phyloP scores from a whole-genome alignment of 169 alveolate species.

The Cryptosporidium viatorum region DNA sequence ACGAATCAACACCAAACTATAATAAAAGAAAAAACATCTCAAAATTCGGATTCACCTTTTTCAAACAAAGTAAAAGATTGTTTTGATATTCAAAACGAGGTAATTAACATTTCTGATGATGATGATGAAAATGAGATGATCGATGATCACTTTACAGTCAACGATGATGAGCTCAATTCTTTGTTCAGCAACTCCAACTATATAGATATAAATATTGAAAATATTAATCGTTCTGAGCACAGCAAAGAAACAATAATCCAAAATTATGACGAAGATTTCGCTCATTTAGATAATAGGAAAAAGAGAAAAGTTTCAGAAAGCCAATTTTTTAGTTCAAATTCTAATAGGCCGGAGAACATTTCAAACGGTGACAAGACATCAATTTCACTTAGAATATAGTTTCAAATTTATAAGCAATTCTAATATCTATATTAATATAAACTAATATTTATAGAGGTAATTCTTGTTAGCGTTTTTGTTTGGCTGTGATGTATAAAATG shows the following conservation, averaged over 20 bases:
- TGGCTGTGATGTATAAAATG: conserved; percentile 27
- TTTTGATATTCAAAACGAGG: background rate
- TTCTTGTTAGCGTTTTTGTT: conserved; percentile 12
- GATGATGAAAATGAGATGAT: conserved; percentile 34
- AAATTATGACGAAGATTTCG: background rate
- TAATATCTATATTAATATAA: conserved; percentile 2
- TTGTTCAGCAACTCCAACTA: background rate
- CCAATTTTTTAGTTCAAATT: background rate
- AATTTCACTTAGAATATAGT: conserved; percentile 50
- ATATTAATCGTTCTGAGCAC: background rate
- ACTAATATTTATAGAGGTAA: conserved; percentile 30
- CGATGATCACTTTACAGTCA: background rate
- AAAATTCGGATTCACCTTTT: background rate
- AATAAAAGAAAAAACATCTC: background rate
- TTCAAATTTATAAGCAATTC: background rate
- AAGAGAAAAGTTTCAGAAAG: conserved; percentile 29
- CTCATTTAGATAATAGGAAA: background rate
- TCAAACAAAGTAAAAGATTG: background rate
- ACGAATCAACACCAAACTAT: background rate
- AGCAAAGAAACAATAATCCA: background rate
- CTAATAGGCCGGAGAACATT: background rate
- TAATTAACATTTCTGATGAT: conserved; percentile 53
- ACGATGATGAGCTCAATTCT: conserved; percentile 24
- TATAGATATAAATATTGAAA: background rate
- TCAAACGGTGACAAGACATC: conserved; percentile 49